phyloP scores from a whole-genome alignment of 148 eudicot species.

The Silene conica region DNA sequence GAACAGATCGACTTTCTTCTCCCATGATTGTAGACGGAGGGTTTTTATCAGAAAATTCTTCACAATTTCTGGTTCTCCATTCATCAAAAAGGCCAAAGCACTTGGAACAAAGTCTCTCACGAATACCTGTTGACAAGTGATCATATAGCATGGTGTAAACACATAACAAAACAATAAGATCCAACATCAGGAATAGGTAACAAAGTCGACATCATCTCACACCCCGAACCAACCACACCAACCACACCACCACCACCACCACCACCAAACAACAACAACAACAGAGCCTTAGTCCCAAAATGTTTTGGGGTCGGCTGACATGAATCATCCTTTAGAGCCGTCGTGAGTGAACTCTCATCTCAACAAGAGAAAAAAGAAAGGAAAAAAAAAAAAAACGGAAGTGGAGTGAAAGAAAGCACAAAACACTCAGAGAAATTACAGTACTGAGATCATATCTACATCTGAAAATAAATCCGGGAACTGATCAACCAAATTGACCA shows the following conservation, averaged over 20 bases:
- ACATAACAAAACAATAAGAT: constrained; percentile 1
- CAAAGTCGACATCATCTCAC: neutral
- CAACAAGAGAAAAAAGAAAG: too few relatives aligned
- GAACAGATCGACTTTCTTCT: constrained; percentile 48
- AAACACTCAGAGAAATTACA: neutral
- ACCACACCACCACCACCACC: too few relatives aligned
- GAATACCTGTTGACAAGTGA: constrained; percentile 48
- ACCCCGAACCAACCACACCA: neutral
- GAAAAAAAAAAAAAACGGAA: too few relatives aligned
- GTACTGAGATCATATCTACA: neutral
- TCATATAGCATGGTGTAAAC: neutral
- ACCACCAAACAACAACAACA: too few relatives aligned
- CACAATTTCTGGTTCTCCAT: constrained; percentile 57
- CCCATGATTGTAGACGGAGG: constrained; percentile 55
- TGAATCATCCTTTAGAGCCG: too few relatives aligned
- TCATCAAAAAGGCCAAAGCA: constrained; percentile 61
- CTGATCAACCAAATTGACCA: neutral
- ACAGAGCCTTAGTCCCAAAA: too few relatives aligned
- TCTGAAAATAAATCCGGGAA: neutral
- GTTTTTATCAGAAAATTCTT: constrained; percentile 54
- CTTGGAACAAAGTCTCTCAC: constrained; percentile 86
- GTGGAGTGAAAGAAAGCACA: too few relatives aligned
- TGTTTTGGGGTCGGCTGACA: too few relatives aligned
- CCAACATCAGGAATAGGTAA: neutral
- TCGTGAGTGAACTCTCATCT: too few relatives aligned